Evolutionary conservation across 2,329 filamentous ascomycete genomes (phyloP), one percentile per base, ranked within the genome.

Genomic region (Ascomycota sp.): DNA sequence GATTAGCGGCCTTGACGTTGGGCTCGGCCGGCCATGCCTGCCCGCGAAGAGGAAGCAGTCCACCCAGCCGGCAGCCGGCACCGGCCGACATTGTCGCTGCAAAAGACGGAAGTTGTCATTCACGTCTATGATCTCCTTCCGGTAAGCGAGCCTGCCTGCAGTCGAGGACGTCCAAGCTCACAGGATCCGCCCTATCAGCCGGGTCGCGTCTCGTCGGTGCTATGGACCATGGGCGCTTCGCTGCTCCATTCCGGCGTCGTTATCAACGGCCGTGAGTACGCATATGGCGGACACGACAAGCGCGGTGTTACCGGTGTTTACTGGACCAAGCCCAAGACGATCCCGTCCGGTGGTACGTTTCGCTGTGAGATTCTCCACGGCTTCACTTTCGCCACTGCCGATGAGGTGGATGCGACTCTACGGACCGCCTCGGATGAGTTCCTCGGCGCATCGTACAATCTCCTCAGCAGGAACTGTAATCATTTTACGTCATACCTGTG

Each of bases 391-490:
- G 67, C 67, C 17, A 62, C 73, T 3, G 59, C 68, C 15, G 55
- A 63, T 33, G 79, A 89, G 50, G 75, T 89, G 39, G 72, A 82
- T 30, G 46, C 57, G 10, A 74, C 80, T 25, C 65, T 91, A 27
- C 68, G 65, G 40, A 59, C 61, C 33, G 75, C 74, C 9, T 80
- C 75, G 1, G 65, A 75, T 25, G 63, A 74, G 39, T 91, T 89
- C 42, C 63, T 72, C 33, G 81, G 81, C 17, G 72, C 72, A 0
- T 65, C 66, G 10, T 89, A 91, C 52, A 86, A 89, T 43, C 65
- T 91, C 10, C 61, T 91, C 27, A 82, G 74, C 13, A 72, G 72
- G 41, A 91, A 91, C 51, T 91, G 81, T 63, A 91, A 91, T 48
- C 81, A 91, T 48, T 91, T 91, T 48, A 86, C 80, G 2, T 71